A percentile compares a stretch with the other conserved stretches of the same genome.
Conservation (phyloP, 2,329 filamentous ascomycete genomes). For the Trichoderma simmonsii region DNA sequence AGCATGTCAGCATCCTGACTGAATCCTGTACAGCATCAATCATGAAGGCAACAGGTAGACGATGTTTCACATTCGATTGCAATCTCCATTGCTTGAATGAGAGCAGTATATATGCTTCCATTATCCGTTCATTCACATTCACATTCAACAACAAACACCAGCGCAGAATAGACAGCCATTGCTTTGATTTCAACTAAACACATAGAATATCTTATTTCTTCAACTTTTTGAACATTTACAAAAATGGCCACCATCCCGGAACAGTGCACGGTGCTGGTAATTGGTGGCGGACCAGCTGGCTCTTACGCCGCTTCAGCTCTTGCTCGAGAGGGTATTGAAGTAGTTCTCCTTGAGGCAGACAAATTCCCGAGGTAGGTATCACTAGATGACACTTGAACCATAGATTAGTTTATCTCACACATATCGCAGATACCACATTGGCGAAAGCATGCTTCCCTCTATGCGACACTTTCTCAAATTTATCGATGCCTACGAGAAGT, state of each 20-base stretch:
- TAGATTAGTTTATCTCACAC: not conserved
- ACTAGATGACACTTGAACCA: not conserved
- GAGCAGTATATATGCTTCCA: not conserved
- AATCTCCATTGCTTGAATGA: not conserved
- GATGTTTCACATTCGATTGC: not conserved
- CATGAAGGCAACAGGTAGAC: not conserved
- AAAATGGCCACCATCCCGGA: slow-evolving; percentile 23
- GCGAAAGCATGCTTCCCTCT: slow-evolving; percentile 37
- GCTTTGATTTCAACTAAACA: not conserved
- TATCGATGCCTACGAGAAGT: slow-evolving; percentile 41
- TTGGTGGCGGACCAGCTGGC: slow-evolving; percentile 45
- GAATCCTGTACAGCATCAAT: not conserved
- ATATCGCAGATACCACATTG: slow-evolving; percentile 34
- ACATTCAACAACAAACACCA: not conserved
- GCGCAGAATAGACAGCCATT: not conserved
- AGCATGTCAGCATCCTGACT: not conserved
- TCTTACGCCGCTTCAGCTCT: slow-evolving; percentile 43
- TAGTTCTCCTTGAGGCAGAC: slow-evolving; percentile 44
- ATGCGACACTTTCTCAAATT: slow-evolving; percentile 43
- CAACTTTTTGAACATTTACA: not conserved
- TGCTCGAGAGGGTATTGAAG: slow-evolving; percentile 44
- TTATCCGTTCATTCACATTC: not conserved
- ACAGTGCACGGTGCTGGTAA: slow-evolving; percentile 37
- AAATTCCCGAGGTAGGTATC: slow-evolving; percentile 36
- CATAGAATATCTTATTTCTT: not conserved